phyloP scores from a whole-genome alignment of 768 basidiomycete genomes.

The Paxillus ammoniavirescens region DNA sequence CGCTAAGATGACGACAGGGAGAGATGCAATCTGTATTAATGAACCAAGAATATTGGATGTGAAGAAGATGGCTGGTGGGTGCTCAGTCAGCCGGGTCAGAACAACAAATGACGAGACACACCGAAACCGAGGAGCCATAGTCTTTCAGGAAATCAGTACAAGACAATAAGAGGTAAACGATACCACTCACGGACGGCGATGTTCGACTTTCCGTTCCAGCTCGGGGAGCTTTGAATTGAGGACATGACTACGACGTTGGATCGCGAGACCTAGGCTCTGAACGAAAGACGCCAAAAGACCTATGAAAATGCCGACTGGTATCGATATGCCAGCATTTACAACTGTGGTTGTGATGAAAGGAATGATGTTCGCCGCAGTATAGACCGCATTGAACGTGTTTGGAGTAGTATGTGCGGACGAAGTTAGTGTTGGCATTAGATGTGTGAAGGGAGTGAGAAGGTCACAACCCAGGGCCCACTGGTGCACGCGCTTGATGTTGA shows the following conservation, averaged over 20 bases:
- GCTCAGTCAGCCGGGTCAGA: slow-evolving; percentile 1
- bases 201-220: slow-evolving; percentile 61
- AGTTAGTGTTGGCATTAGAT: neutral
- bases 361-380: neutral
- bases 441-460: neutral
- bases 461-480: neutral
- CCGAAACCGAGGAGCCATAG: slow-evolving; percentile 86
- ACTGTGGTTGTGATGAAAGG: neutral
- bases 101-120: slow-evolving; percentile 23
- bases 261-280: slow-evolving; percentile 88
- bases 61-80: slow-evolving; percentile 62
- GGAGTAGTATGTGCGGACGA: neutral
- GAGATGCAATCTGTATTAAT: slow-evolving; percentile 87
- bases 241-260: slow-evolving; percentile 93
- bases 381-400: neutral
- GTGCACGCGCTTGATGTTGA: neutral
- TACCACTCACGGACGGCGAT: slow-evolving; percentile 72
- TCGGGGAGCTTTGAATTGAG: slow-evolving; percentile 73
- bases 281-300: slow-evolving; percentile 84
- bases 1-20: slow-evolving; percentile 93
- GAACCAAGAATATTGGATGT: slow-evolving; percentile 87
- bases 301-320: slow-evolving; percentile 44
- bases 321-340: slow-evolving; percentile 32
- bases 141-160: slow-evolving; percentile 36
- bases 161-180: neutral